A percentile compares a stretch with the other conserved stretches of the same genome.
These are phyloP conservation scores for Rhodotorula graminis DNA, from an alignment of 768 basidiomycete genomes.

Conservation along the genomic window DNA sequence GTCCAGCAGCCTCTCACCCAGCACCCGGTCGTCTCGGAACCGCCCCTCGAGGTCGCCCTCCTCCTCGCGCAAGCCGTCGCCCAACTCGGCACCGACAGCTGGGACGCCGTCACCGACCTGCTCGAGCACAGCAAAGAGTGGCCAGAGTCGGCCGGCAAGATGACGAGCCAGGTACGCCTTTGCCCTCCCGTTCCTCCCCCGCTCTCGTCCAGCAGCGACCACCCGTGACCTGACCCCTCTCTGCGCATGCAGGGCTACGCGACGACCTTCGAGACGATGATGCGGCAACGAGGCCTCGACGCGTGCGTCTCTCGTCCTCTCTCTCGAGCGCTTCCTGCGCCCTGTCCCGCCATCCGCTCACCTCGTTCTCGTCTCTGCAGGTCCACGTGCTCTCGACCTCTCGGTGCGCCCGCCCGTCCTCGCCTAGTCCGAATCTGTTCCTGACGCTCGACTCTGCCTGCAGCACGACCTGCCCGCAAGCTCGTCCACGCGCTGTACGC, in stretches of 20 bases:
- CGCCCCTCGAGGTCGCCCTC: conserved; percentile 11
- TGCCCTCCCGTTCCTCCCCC: background rate
- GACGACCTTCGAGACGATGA: conserved; percentile 12
- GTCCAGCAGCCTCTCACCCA: background rate
- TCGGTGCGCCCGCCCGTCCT: too few species aligned
- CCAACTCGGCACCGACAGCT: conserved; percentile 9
- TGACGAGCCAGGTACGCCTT: conserved; percentile 4
- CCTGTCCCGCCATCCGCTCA: background rate
- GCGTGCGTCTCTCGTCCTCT: conserved; percentile 1
- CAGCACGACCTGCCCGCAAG: conserved; percentile 27
- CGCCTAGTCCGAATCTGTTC: too few species aligned
- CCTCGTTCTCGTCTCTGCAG: background rate
- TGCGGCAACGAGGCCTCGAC: conserved; percentile 18
- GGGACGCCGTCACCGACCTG: conserved; percentile 1
- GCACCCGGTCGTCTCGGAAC: conserved; percentile 4
- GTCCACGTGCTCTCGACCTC: conserved; percentile 5
- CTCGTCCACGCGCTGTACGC: conserved; percentile 32
- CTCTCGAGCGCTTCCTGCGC: too few species aligned
- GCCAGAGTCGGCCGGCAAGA: background rate
- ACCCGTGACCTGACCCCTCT: background rate
- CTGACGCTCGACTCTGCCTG: too few species aligned
- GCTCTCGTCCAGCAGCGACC: too few species aligned
- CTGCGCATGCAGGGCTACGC: conserved; percentile 4
- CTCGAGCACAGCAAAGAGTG: conserved; percentile 5
- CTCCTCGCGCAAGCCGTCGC: conserved; percentile 29